Conservation (phyloP, 768 basidiomycete genomes). For the Gyrodon lividus region DNA sequence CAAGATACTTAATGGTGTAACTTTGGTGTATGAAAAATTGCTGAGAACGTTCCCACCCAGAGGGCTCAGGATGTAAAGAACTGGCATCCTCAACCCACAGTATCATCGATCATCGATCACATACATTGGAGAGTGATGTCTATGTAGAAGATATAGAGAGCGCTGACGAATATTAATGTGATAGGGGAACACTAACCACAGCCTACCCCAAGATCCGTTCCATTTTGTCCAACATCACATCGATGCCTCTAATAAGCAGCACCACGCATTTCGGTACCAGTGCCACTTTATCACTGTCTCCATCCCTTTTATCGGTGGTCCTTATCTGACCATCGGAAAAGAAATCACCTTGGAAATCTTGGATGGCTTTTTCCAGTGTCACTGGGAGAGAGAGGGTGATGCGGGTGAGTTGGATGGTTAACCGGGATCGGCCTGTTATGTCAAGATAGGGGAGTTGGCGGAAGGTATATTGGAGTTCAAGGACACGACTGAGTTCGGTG, state of each 20-base stretch:
- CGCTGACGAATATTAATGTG: not conserved
- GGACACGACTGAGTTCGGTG: slow-evolving; percentile 68
- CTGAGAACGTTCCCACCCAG: not conserved
- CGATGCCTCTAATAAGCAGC: slow-evolving; percentile 58
- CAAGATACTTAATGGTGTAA: slow-evolving; percentile 15
- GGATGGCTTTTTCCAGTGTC: slow-evolving; percentile 67
- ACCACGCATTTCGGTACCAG: slow-evolving; percentile 61
- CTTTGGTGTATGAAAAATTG: not conserved
- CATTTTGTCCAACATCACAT: slow-evolving; percentile 64
- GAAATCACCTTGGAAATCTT: slow-evolving; percentile 32
- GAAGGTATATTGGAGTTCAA: slow-evolving; percentile 79
- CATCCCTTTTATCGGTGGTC: slow-evolving; percentile 8
- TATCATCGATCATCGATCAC: too few species aligned
- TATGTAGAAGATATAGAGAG: not conserved
- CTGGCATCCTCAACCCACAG: too few species aligned
- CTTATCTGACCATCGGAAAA: slow-evolving; percentile 3
- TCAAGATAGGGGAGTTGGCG: slow-evolving; percentile 77
- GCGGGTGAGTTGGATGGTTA: slow-evolving; percentile 75
- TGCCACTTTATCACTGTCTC: slow-evolving; percentile 21
- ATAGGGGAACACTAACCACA: not conserved
- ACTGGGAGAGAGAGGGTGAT: slow-evolving; percentile 75
- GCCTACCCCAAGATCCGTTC: slow-evolving; percentile 45
- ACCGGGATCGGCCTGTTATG: slow-evolving; percentile 67
- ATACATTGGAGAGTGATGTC: not conserved
- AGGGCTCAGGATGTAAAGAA: not conserved